phyloP scores from a whole-genome alignment of 2,329 filamentous ascomycete species.

The Nemania sp. region DNA sequence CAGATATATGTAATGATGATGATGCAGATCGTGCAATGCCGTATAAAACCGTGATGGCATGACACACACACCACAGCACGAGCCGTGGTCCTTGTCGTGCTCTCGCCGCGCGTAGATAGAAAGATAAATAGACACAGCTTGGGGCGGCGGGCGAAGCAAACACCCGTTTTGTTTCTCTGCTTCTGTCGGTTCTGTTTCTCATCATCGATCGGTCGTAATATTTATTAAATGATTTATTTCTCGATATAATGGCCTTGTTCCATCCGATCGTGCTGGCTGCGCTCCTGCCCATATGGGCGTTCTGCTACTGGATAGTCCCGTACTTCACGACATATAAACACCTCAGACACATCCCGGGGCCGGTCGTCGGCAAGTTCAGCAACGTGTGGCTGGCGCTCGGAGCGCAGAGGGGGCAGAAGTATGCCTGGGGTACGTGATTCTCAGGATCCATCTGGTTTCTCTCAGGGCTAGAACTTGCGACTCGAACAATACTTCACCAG shows the following conservation, averaged over 20 bases:
- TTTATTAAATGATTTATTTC: background rate
- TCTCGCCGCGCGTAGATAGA: no score
- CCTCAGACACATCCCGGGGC: conserved; percentile 22
- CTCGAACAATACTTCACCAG: no score
- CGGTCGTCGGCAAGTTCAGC: conserved; percentile 23
- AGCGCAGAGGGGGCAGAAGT: conserved; percentile 21
- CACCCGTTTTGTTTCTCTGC: no score
- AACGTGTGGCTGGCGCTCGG: conserved; percentile 25
- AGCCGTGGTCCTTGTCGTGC: no score
- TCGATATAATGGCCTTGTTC: conserved; percentile 10
- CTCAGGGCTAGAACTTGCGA: background rate
- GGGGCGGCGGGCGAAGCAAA: no score
- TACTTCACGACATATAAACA: conserved; percentile 26
- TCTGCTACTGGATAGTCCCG: conserved; percentile 21
- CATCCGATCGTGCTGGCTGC: background rate
- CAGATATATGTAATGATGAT: no score
- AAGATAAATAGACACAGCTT: no score
- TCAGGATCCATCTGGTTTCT: background rate
- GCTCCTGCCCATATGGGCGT: conserved; percentile 19
- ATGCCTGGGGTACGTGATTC: conserved; percentile 16
- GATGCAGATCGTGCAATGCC: background rate
- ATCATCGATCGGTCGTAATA: background rate
- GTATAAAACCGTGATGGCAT: background rate
- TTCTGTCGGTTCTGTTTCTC: background rate
- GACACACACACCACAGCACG: no score